Evolutionary conservation across 1,284 basidiomycete species (phyloP).

Genomic region (Leccinum fuscescens): DNA sequence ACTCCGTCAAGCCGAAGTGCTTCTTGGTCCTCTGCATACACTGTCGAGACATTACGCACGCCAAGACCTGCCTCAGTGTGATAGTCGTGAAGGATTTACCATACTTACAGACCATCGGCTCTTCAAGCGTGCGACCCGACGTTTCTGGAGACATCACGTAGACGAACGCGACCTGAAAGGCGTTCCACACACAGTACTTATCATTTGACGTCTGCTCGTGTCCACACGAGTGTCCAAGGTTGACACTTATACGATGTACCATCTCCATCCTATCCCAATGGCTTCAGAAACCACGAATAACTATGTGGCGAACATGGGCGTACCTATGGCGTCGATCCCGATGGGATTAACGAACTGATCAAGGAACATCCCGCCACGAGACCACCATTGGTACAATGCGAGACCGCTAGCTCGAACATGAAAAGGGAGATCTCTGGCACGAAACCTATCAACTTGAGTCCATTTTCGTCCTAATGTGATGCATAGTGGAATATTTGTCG

Average conservation of each 20-base stretch:
- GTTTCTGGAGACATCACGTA: not conserved
- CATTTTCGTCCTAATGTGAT: not conserved
- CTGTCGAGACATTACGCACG: not conserved
- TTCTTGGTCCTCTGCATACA: not conserved
- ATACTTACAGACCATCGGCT: not conserved
- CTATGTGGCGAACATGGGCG: not conserved
- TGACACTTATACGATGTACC: too few relatives aligned
- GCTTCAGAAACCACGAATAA: too few relatives aligned
- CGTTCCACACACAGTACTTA: too few relatives aligned
- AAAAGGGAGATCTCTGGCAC: slow-evolving; percentile 27
- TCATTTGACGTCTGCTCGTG: too few relatives aligned
- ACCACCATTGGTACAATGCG: slow-evolving; percentile 18
- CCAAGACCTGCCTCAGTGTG: not conserved
- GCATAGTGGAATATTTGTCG: not conserved
- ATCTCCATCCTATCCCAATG: not conserved
- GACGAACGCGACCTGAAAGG: too few relatives aligned
- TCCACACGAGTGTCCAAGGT: too few relatives aligned
- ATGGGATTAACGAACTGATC: slow-evolving; percentile 17
- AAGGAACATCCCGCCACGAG: slow-evolving; percentile 10
- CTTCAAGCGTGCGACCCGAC: too few relatives aligned
- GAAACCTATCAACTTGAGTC: slow-evolving; percentile 11
- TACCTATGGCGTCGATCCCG: slow-evolving; percentile 13
- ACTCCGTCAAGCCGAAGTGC: not conserved
- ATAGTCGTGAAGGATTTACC: not conserved
- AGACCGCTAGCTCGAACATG: slow-evolving; percentile 1